A percentile compares a stretch with the other conserved stretches of the same genome.
These are phyloP conservation scores for Pyrenochaeta sp. DNA, from an alignment of 2,329 filamentous ascomycete genomes.

Conservation along the genomic window DNA sequence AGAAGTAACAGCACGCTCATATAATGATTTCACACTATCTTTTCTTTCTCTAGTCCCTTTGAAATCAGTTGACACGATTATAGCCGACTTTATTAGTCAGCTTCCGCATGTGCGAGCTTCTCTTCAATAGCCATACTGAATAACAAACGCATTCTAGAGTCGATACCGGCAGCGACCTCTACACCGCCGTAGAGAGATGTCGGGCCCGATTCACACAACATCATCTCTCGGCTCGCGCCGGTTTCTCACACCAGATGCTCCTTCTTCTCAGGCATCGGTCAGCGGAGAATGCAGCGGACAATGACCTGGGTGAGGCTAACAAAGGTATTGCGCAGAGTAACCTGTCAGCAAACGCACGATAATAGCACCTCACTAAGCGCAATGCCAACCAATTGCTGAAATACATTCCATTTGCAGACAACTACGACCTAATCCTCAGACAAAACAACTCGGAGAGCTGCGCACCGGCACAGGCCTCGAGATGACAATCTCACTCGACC, in stretches of 20 bases:
- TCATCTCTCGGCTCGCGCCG: background rate
- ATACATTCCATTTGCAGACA: background rate
- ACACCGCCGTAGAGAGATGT: background rate
- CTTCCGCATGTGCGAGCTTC: too few species aligned
- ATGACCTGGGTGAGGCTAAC: background rate
- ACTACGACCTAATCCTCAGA: background rate
- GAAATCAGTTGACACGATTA: too few species aligned
- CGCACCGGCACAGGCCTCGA: slow-evolving; percentile 8
- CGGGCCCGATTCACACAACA: background rate
- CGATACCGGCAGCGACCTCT: background rate
- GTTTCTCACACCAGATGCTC: background rate
- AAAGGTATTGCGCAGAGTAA: background rate
- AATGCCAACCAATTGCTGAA: background rate
- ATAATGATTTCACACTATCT: too few species aligned
- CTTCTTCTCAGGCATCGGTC: background rate
- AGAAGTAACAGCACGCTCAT: too few species aligned
- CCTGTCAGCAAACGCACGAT: background rate
- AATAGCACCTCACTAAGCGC: background rate
- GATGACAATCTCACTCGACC: slow-evolving; percentile 20
- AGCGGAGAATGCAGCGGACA: background rate
- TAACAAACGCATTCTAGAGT: background rate
- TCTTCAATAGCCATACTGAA: background rate
- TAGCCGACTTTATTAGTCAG: too few species aligned
- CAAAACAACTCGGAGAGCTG: background rate
- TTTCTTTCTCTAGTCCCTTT: too few species aligned